Evolutionary conservation across 2,329 filamentous ascomycete genomes (phyloP).

Genomic region (Fusarium oligoseptatum): DNA sequence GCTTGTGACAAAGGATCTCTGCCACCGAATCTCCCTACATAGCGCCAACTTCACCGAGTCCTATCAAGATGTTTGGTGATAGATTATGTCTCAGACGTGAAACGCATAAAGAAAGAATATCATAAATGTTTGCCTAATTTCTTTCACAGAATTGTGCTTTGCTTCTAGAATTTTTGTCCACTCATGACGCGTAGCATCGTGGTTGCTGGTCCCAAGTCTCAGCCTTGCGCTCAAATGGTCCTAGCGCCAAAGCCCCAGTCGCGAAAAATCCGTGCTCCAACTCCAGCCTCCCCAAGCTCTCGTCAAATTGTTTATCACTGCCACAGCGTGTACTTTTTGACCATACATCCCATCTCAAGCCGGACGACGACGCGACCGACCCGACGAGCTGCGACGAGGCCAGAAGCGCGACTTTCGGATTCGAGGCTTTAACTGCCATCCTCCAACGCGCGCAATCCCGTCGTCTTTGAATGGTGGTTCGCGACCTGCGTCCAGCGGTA

Average conservation of each 20-base stretch:
- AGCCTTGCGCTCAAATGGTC: slow-evolving; percentile 53
- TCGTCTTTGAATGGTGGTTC: slow-evolving; percentile 50
- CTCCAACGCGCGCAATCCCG: slow-evolving; percentile 31
- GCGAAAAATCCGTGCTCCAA: slow-evolving; percentile 55
- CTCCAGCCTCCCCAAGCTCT: slow-evolving; percentile 53
- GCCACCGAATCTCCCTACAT: neutral
- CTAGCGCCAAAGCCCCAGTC: slow-evolving; percentile 51
- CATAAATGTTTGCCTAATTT: neutral
- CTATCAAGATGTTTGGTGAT: neutral
- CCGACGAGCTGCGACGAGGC: slow-evolving; percentile 17
- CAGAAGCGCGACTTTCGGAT: slow-evolving; percentile 31
- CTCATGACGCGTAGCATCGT: slow-evolving; percentile 34
- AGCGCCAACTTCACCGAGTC: neutral
- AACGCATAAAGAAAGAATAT: neutral
- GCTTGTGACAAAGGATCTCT: neutral
- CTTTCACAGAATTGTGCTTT: neutral
- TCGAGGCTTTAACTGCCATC: slow-evolving; percentile 22
- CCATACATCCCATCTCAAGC: slow-evolving; percentile 36
- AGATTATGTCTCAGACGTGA: neutral
- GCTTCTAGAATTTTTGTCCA: slow-evolving; percentile 3
- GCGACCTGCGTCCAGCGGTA: slow-evolving; percentile 41
- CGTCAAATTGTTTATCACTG: slow-evolving; percentile 48
- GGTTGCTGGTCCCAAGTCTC: slow-evolving; percentile 37
- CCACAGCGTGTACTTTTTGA: slow-evolving; percentile 37
- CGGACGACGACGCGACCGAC: slow-evolving; percentile 42